A percentile compares a stretch with the other conserved stretches of the same genome.
phyloP scores from a whole-genome alignment of 257 asterid genomes.

The Echites panduratus region DNA sequence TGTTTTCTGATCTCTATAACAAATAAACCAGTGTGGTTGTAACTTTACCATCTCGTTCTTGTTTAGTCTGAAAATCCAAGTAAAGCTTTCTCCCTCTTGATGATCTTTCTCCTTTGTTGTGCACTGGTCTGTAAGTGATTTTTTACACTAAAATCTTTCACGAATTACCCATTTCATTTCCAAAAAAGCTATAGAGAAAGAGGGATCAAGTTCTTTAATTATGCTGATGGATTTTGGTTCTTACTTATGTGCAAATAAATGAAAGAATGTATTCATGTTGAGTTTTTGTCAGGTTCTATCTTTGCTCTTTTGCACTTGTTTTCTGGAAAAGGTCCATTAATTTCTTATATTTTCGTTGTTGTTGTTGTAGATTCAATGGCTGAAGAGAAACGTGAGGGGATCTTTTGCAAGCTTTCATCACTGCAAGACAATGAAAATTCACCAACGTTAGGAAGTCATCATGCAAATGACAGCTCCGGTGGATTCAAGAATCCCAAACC shows the following conservation, averaged over 20 bases:
- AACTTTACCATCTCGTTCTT: neutral
- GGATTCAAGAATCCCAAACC: neutral
- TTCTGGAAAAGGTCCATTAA: neutral
- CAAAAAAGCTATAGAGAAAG: no score
- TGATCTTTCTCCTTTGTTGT: neutral
- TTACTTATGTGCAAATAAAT: no score
- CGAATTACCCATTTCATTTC: no score
- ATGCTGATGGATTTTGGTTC: no score
- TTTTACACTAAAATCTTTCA: no score
- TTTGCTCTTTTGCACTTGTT: no score
- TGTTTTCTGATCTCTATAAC: no score
- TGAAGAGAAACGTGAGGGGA: neutral
- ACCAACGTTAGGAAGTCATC: neutral
- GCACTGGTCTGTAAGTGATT: no score
- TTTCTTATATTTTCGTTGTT: neutral
- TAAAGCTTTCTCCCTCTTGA: neutral
- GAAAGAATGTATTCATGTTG: no score
- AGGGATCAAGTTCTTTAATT: no score
- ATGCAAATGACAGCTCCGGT: neutral
- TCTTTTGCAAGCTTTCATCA: neutral
- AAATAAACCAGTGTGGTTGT: neutral
- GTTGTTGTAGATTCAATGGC: slow-evolving; percentile 3
- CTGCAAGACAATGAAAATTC: neutral
- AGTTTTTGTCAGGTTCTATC: no score
- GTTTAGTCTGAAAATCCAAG: neutral